These are phyloP conservation scores for Escovopsis weberi DNA, from an alignment of 2,329 filamentous ascomycete genomes.

Conservation along the genomic window DNA sequence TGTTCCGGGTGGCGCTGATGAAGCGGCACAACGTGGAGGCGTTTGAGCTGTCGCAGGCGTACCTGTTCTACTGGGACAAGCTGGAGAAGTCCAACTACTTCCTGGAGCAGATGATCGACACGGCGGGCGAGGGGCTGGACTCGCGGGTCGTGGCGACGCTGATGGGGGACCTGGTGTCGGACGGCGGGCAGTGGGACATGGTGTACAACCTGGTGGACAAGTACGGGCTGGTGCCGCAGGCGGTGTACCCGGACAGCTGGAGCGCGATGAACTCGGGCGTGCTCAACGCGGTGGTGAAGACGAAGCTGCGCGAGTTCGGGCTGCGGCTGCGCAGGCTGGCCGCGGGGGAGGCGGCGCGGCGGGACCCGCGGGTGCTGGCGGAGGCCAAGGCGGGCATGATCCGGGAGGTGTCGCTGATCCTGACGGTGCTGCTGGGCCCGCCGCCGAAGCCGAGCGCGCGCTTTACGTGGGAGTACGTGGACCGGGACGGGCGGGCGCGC, in stretches of 20 bases:
- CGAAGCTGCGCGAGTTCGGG: slow-evolving; percentile 75
- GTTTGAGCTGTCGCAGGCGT: slow-evolving; percentile 79
- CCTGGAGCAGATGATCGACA: slow-evolving; percentile 70
- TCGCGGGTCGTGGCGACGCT: slow-evolving; percentile 58
- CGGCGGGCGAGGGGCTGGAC: slow-evolving; percentile 54
- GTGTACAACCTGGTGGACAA: slow-evolving; percentile 72
- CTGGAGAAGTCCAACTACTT: slow-evolving; percentile 86
- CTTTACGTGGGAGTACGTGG: slow-evolving; percentile 73
- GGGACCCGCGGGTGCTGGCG: slow-evolving; percentile 15
- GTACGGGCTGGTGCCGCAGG: slow-evolving; percentile 76
- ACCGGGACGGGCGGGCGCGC: slow-evolving; percentile 50
- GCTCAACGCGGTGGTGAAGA: slow-evolving; percentile 63
- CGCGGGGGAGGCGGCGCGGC: slow-evolving; percentile 15
- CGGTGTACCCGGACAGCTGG: slow-evolving; percentile 67
- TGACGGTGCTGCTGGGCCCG: slow-evolving; percentile 71
- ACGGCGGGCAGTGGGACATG: slow-evolving; percentile 91
- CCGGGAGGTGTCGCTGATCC: slow-evolving; percentile 62
- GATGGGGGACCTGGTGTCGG: slow-evolving; percentile 52
- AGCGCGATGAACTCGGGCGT: slow-evolving; percentile 57
- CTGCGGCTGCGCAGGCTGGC: slow-evolving; percentile 52
- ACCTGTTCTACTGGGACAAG: slow-evolving; percentile 90
- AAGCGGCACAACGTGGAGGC: slow-evolving; percentile 61
- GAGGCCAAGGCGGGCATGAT: slow-evolving; percentile 59
- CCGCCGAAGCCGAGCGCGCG: slow-evolving; percentile 52
- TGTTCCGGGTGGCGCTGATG: slow-evolving; percentile 81